Conservation (phyloP, 164 flowering plant genomes). For the Paratinospora sagittata region DNA sequence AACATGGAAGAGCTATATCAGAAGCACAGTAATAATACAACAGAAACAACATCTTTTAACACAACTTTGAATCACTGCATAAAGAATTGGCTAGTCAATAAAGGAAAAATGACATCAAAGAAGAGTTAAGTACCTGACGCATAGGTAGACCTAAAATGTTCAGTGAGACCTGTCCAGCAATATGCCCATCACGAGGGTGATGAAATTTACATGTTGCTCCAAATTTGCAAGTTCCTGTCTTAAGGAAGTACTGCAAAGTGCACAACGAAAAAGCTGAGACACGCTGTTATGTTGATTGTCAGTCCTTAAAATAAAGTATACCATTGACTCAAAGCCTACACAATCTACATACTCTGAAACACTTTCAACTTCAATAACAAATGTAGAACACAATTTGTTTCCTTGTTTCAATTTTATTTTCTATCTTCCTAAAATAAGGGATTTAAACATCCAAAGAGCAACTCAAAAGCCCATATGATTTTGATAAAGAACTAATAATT, state of each 20-base stretch:
- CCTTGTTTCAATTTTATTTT: not conserved
- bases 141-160: constrained; percentile 56
- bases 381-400: not conserved
- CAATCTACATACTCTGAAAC: not conserved
- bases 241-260: constrained; percentile 51
- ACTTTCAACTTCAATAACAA: not conserved
- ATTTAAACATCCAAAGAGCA: not conserved
- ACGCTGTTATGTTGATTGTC: not conserved
- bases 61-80: not conserved
- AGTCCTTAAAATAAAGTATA: not conserved
- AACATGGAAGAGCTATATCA: too few relatives aligned
- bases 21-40: not conserved
- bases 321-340: not conserved
- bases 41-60: not conserved
- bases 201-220: constrained; percentile 67
- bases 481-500: too few relatives aligned
- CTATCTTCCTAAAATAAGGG: not conserved
- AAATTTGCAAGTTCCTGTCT: constrained; percentile 72
- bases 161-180: constrained; percentile 47
- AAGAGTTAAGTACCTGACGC: constrained; percentile 42
- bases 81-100: too few relatives aligned
- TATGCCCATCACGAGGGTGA: constrained; percentile 59
- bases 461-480: too few relatives aligned
- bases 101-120: not conserved
- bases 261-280: constrained; percentile 2